These are phyloP conservation scores for Talaromyces proteolyticus DNA, from an alignment of 495 filamentous ascomycete species.

Conservation along the genomic window DNA sequence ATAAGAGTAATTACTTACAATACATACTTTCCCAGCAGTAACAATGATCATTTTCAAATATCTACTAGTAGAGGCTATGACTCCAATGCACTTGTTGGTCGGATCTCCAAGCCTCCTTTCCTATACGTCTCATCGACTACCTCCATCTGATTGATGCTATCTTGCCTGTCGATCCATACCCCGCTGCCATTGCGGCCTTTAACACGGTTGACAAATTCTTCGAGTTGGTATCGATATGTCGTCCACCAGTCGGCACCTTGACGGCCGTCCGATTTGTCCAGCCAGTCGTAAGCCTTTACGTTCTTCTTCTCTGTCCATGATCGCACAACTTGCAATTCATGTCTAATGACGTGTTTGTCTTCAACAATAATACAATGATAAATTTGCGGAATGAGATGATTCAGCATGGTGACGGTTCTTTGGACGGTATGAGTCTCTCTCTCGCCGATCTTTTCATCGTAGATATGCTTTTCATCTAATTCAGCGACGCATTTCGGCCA, in stretches of 20 bases:
- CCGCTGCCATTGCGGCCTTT: conserved; percentile 31
- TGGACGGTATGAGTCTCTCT: conserved; percentile 20
- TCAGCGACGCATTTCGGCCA: conserved; percentile 22
- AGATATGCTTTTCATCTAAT: conserved; percentile 19
- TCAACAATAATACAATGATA: conserved; percentile 49
- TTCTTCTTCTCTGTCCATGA: conserved; percentile 35
- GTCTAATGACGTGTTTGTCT: conserved; percentile 33
- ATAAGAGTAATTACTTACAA: neutral
- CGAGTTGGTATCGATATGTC: conserved; percentile 46
- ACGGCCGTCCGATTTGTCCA: conserved; percentile 16
- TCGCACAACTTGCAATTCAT: conserved; percentile 20
- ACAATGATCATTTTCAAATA: neutral
- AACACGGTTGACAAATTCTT: conserved; percentile 51
- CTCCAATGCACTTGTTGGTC: conserved; percentile 14
- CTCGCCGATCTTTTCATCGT: conserved; percentile 9
- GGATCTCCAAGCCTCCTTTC: conserved; percentile 30
- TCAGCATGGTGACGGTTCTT: conserved; percentile 36
- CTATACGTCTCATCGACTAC: conserved; percentile 48
- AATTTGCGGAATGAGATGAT: conserved; percentile 25
- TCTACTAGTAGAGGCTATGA: neutral
- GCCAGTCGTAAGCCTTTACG: conserved; percentile 41
- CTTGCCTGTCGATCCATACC: conserved; percentile 44
- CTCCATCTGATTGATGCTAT: conserved; percentile 46
- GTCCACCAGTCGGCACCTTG: conserved; percentile 40
- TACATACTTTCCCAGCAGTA: neutral